Percentiles rank a stretch among this genome's conserved stretches.
Evolutionary conservation across 306 rosid genomes (phyloP).

Genomic region (Castanea crenata): DNA sequence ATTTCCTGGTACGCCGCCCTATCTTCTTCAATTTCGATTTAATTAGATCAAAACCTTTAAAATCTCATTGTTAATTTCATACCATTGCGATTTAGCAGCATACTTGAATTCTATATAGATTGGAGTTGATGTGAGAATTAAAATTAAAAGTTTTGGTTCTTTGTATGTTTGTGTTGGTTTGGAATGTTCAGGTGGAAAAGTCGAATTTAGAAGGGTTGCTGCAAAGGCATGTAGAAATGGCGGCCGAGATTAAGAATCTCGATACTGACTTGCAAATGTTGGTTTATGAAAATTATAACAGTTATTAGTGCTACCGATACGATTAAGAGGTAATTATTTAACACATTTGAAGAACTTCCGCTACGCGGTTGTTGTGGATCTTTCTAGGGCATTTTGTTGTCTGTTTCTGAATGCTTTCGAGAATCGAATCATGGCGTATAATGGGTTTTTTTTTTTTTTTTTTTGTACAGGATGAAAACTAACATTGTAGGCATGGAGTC

Average conservation of each 20-base stretch:
- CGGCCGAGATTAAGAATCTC: constrained; percentile 98
- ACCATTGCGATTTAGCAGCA: not conserved
- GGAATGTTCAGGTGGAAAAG: constrained; percentile 47
- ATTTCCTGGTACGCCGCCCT: constrained; percentile 51
- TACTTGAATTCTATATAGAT: not conserved
- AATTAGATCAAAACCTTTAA: not conserved
- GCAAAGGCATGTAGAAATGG: constrained; percentile 77
- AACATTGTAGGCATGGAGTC: constrained; percentile 91
- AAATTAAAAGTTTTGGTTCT: not conserved
- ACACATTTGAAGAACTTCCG: not conserved
- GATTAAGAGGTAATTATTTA: constrained; percentile 56
- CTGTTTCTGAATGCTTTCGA: not conserved
- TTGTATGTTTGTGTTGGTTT: not conserved
- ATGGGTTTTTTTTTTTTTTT: no score
- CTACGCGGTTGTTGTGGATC: not conserved
- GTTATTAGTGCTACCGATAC: constrained; percentile 91
- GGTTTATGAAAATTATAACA: constrained; percentile 89
- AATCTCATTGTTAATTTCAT: not conserved
- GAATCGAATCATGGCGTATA: no score
- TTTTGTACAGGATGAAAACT: constrained; percentile 74
- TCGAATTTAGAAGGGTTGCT: constrained; percentile 83
- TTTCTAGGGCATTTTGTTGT: not conserved
- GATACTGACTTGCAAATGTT: constrained; percentile 96
- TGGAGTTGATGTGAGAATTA: not conserved
- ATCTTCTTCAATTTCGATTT: not conserved